phyloP scores from a whole-genome alignment of 306 rosid species.

The Pterocarpus macrocarpus region DNA sequence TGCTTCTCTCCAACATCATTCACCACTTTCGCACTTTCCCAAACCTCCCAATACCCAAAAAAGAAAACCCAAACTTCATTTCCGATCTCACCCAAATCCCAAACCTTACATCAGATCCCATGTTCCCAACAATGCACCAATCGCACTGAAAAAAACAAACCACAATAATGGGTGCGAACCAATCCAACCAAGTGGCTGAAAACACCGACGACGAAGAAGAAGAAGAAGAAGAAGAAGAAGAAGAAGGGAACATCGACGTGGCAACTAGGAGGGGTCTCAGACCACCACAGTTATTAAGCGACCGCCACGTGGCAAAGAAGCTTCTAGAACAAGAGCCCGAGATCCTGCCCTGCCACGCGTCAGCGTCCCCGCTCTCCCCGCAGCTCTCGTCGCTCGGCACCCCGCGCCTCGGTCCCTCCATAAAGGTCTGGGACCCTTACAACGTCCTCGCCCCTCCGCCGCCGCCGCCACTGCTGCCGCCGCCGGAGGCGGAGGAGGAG shows the following conservation, averaged over 20 bases:
- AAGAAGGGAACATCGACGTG: slow-evolving; percentile 49
- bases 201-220: slow-evolving; percentile 73
- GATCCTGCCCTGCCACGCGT: slow-evolving; percentile 89
- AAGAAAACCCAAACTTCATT: too few species aligned
- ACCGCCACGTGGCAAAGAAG: slow-evolving; percentile 70
- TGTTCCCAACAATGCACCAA: background rate
- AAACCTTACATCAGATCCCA: background rate
- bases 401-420: slow-evolving; percentile 88
- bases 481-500: slow-evolving; percentile 62
- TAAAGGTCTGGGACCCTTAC: slow-evolving; percentile 99
- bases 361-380: slow-evolving; percentile 96
- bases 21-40: too few species aligned
- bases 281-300: slow-evolving; percentile 51
- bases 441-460: slow-evolving; percentile 82
- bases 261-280: slow-evolving; percentile 31
- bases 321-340: slow-evolving; percentile 96
- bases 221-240: slow-evolving; percentile 57
- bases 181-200: slow-evolving; percentile 68
- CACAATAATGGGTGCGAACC: slow-evolving; percentile 52
- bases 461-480: slow-evolving; percentile 61
- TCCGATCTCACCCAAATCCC: background rate
- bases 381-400: slow-evolving; percentile 93
- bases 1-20: background rate
- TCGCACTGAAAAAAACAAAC: background rate
- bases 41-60: too few species aligned